Evolutionary conservation across 2,329 filamentous ascomycete genomes (phyloP).

Genomic region (Aspergillus persii): DNA sequence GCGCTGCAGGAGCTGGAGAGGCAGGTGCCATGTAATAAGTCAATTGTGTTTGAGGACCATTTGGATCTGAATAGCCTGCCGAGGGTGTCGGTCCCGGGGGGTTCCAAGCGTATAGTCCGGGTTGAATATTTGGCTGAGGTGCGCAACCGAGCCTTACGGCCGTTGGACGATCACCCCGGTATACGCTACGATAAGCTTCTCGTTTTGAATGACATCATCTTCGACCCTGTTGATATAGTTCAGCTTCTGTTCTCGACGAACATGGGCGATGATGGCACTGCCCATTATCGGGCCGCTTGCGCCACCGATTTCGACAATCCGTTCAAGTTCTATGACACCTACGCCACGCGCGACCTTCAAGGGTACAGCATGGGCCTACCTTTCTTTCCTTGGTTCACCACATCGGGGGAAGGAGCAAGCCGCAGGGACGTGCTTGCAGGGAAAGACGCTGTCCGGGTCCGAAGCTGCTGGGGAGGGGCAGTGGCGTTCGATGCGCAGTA

Average conservation of each 20-base stretch:
- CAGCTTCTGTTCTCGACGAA: slow-evolving; percentile 64
- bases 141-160: slow-evolving; percentile 66
- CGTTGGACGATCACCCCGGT: slow-evolving; percentile 53
- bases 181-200: slow-evolving; percentile 56
- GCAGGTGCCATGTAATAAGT: slow-evolving; percentile 50
- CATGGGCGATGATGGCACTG: slow-evolving; percentile 48
- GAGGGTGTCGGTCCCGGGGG: slow-evolving; percentile 61
- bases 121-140: slow-evolving; percentile 71
- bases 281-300: slow-evolving; percentile 67
- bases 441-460: slow-evolving; percentile 62
- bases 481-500: slow-evolving; percentile 51
- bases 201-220: slow-evolving; percentile 67
- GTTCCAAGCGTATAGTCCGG: slow-evolving; percentile 64
- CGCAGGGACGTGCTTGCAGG: slow-evolving; percentile 62
- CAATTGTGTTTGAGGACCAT: slow-evolving; percentile 60
- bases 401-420: slow-evolving; percentile 49
- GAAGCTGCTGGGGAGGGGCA: slow-evolving; percentile 77
- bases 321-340: slow-evolving; percentile 75
- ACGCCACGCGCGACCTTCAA: slow-evolving; percentile 68
- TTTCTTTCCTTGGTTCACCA: slow-evolving; percentile 70
- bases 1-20: slow-evolving; percentile 55
- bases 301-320: slow-evolving; percentile 72
- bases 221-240: slow-evolving; percentile 57
- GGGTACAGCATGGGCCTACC: slow-evolving; percentile 67
- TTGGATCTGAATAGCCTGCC: slow-evolving; percentile 58